These are phyloP conservation scores for Hypholoma fasciculare DNA, from an alignment of 768 basidiomycete species.

Conservation along the genomic window DNA sequence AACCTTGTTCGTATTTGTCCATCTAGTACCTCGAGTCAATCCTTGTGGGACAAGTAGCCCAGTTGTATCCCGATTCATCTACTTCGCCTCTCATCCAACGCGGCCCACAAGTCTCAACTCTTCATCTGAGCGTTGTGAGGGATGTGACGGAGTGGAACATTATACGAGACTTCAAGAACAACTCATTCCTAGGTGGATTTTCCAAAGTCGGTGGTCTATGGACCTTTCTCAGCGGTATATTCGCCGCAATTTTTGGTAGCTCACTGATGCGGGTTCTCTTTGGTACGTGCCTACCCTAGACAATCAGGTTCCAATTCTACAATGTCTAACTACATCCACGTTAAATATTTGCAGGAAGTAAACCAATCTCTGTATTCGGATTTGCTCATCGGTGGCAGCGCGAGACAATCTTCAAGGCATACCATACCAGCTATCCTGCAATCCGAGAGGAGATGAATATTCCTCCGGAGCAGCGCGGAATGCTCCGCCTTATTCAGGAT, in stretches of 20 bases:
- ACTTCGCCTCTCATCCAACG: conserved; percentile 5
- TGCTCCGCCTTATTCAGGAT: too few species aligned
- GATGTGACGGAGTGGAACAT: neutral
- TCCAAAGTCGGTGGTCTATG: neutral
- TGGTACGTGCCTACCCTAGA: neutral
- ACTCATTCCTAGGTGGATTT: neutral
- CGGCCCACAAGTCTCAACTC: conserved; percentile 9
- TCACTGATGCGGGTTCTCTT: neutral
- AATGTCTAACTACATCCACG: neutral
- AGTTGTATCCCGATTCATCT: conserved; percentile 10
- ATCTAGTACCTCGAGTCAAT: conserved; percentile 11
- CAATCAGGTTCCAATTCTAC: too few species aligned
- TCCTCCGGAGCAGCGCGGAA: too few species aligned
- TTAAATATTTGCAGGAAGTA: neutral
- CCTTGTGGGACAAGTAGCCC: conserved; percentile 4
- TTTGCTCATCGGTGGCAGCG: neutral
- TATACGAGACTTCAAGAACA: neutral
- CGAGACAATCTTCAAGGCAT: neutral
- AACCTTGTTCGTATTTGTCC: neutral
- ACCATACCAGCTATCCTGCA: neutral
- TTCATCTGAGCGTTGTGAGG: neutral
- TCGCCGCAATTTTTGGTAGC: neutral
- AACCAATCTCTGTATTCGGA: neutral
- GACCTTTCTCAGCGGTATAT: conserved; percentile 1
- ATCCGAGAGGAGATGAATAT: too few species aligned